A percentile compares a stretch with the other conserved stretches of the same genome.
phyloP scores from a whole-genome alignment of 371 early-diverging fungal species.

The Mucor lusitanicus region DNA sequence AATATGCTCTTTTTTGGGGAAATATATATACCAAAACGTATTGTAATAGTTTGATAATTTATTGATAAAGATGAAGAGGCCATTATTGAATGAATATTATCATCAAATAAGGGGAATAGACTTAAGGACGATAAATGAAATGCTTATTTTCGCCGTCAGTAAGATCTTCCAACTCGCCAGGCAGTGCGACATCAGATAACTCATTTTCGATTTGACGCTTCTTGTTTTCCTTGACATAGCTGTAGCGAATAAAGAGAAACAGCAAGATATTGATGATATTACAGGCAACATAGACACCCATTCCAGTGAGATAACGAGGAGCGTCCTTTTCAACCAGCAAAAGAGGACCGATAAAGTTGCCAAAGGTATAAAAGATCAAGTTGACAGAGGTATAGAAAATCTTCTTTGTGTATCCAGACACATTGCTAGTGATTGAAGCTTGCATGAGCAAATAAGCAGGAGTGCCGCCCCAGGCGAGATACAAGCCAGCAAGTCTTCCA shows the following conservation, averaged over 20 bases:
- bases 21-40: not conserved
- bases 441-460: conserved; percentile 15
- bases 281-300: conserved; percentile 25
- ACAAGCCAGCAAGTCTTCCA: conserved; percentile 19
- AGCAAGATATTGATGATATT: conserved; percentile 27
- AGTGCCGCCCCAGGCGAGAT: conserved; percentile 3
- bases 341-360: conserved; percentile 25
- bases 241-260: conserved; percentile 18
- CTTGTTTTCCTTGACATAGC: conserved; percentile 23
- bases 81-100: not conserved
- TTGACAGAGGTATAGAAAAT: conserved; percentile 19
- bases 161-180: conserved; percentile 11
- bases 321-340: conserved; percentile 16
- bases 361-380: conserved; percentile 23
- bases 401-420: conserved; percentile 32
- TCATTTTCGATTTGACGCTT: conserved; percentile 12
- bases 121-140: conserved; percentile 27
- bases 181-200: not conserved
- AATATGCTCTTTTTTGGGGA: too few relatives aligned
- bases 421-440: conserved; percentile 16
- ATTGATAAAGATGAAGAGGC: not conserved
- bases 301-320: conserved; percentile 36
- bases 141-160: conserved; percentile 29
- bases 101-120: not conserved
- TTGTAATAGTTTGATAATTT: not conserved